Conservation (phyloP, 2,329 filamentous ascomycete genomes). For the Fusarium albosuccineum region DNA sequence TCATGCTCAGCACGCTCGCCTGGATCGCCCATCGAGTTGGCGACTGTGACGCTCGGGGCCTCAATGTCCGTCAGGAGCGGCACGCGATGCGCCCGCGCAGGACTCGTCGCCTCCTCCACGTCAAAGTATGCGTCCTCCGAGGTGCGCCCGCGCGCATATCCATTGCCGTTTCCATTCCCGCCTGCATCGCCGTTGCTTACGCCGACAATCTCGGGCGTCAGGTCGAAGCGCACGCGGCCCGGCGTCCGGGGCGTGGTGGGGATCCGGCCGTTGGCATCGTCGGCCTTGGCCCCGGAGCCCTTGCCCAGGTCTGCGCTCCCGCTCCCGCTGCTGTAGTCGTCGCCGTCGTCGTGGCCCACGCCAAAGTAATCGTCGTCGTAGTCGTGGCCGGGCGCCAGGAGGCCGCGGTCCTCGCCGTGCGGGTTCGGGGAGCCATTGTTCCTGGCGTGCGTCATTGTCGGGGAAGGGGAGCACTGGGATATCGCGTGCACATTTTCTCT, state of each 20-base stretch:
- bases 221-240: conserved; percentile 81
- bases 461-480: conserved; percentile 36
- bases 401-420: conserved; percentile 51
- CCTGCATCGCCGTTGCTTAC: conserved; percentile 39
- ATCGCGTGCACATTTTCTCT: conserved; percentile 46
- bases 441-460: conserved; percentile 51
- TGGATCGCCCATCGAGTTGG: conserved; percentile 61
- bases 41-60: conserved; percentile 80
- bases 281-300: conserved; percentile 29
- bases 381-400: conserved; percentile 43
- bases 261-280: conserved; percentile 35
- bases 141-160: conserved; percentile 18
- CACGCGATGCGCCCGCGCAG: conserved; percentile 66
- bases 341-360: conserved; percentile 39
- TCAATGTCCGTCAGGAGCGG: conserved; percentile 87
- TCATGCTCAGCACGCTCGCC: conserved; percentile 65
- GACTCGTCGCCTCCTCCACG: conserved; percentile 59
- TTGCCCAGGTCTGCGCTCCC: conserved; percentile 33
- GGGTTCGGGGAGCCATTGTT: conserved; percentile 47
- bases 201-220: conserved; percentile 61
- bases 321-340: conserved; percentile 23
- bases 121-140: conserved; percentile 62
- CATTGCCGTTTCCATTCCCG: conserved; percentile 19
- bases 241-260: conserved; percentile 58
- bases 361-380: conserved; percentile 47